Evolutionary conservation across 2,329 filamentous ascomycete species (phyloP).

Genomic region (Aspergillus candidus): DNA sequence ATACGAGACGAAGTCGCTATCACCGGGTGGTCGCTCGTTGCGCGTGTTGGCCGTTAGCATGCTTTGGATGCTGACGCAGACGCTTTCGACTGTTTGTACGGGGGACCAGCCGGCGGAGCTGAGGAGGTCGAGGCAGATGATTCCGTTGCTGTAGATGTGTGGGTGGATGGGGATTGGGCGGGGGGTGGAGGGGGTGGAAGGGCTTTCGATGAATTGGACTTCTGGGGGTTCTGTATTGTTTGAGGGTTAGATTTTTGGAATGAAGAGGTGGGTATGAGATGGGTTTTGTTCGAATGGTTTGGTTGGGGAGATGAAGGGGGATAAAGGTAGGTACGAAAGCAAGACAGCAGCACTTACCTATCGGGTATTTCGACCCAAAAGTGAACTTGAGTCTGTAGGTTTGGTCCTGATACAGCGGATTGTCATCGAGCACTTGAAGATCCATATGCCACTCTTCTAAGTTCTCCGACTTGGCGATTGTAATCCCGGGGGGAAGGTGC

Average conservation of each 20-base stretch:
- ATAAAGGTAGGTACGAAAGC: background rate
- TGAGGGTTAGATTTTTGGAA: slow-evolving; percentile 3
- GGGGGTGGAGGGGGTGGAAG: slow-evolving; percentile 33
- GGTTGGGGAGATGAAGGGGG: background rate
- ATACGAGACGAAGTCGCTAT: slow-evolving; percentile 78
- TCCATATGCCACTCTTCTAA: slow-evolving; percentile 90
- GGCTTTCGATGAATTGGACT: slow-evolving; percentile 72
- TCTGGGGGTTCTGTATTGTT: slow-evolving; percentile 74
- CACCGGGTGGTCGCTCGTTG: slow-evolving; percentile 82
- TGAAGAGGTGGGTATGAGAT: too few relatives aligned
- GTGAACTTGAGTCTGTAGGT: slow-evolving; percentile 80
- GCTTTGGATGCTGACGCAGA: slow-evolving; percentile 95
- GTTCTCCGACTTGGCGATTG: slow-evolving; percentile 72
- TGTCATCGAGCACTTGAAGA: slow-evolving; percentile 80
- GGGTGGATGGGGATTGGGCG: slow-evolving; percentile 83
- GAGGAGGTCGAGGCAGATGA: slow-evolving; percentile 93
- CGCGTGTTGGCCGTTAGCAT: slow-evolving; percentile 96
- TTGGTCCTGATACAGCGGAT: slow-evolving; percentile 78
- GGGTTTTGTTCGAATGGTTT: background rate
- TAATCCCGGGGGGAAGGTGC: slow-evolving; percentile 62
- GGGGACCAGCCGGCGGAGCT: slow-evolving; percentile 88
- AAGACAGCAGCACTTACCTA: slow-evolving; percentile 56
- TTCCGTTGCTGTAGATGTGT: slow-evolving; percentile 97
- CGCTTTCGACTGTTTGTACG: slow-evolving; percentile 92
- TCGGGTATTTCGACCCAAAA: slow-evolving; percentile 80